Conservation (phyloP, 2,329 filamentous ascomycete species). For the Niveomyces coronatus region DNA sequence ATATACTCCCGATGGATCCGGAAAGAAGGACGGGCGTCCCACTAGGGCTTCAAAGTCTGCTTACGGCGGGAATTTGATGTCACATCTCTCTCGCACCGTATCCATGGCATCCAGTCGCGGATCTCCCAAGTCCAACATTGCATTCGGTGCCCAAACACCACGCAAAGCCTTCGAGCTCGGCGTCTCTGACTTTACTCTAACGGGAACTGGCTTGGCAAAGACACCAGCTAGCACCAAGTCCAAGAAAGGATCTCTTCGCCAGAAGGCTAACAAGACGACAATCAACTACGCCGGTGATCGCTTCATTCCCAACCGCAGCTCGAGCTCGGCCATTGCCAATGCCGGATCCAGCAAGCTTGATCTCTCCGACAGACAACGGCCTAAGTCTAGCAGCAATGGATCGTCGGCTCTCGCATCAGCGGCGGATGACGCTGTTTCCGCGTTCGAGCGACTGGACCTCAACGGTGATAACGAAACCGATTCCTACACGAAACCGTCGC, state of each 20-base stretch:
- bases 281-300: slow-evolving; percentile 75
- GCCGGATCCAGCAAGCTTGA: slow-evolving; percentile 77
- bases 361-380: slow-evolving; percentile 54
- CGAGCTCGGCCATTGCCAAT: slow-evolving; percentile 80
- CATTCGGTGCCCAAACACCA: slow-evolving; percentile 61
- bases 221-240: slow-evolving; percentile 48
- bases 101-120: slow-evolving; percentile 63
- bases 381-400: slow-evolving; percentile 61
- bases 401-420: slow-evolving; percentile 68
- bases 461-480: slow-evolving; percentile 57
- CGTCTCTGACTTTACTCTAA: slow-evolving; percentile 85
- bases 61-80: slow-evolving; percentile 68
- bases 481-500: slow-evolving; percentile 67
- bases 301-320: slow-evolving; percentile 89
- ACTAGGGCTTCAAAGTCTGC: slow-evolving; percentile 53
- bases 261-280: slow-evolving; percentile 65
- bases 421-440: slow-evolving; percentile 68
- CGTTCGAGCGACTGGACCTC: slow-evolving; percentile 70
- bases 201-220: slow-evolving; percentile 63
- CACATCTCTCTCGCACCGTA: slow-evolving; percentile 63
- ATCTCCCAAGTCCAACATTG: slow-evolving; percentile 96
- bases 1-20: slow-evolving; percentile 59
- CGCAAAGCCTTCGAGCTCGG: slow-evolving; percentile 78
- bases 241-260: slow-evolving; percentile 42
- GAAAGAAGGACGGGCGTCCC: slow-evolving; percentile 39